phyloP scores from a whole-genome alignment of 2,329 filamentous ascomycete species.

The Penicillium sp. region DNA sequence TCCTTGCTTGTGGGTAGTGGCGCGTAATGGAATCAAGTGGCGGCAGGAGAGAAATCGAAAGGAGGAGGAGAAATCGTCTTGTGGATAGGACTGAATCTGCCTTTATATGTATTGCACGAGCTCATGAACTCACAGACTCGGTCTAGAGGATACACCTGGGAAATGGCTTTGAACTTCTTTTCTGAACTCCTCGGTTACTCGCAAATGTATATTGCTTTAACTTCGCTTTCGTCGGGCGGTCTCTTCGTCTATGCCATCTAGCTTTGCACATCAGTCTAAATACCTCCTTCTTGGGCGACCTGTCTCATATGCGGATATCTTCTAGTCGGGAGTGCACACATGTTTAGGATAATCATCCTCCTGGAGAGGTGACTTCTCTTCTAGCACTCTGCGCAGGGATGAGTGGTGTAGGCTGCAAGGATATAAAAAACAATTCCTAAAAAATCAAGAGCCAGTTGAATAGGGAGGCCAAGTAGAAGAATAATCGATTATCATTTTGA shows the following conservation, averaged over 20 bases:
- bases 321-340: neutral
- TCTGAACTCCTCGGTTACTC: neutral
- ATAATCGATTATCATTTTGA: neutral
- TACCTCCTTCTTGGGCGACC: too few relatives aligned
- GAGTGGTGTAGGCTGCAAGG: too few relatives aligned
- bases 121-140: neutral
- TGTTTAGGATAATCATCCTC: neutral
- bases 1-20: conserved; percentile 30
- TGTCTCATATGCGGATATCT: neutral
- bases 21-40: conserved; percentile 31
- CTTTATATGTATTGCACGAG: neutral
- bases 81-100: neutral
- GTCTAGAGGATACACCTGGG: neutral
- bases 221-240: neutral
- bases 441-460: neutral
- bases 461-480: neutral
- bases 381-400: neutral
- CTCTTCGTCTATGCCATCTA: neutral
- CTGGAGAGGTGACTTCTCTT: neutral
- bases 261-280: neutral
- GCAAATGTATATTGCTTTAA: neutral
- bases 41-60: conserved; percentile 22
- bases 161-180: neutral
- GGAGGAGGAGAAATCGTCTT: conserved; percentile 7
- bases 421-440: neutral